Conservation (phyloP, 208 protist species). For the Crithidia fasciculata region DNA sequence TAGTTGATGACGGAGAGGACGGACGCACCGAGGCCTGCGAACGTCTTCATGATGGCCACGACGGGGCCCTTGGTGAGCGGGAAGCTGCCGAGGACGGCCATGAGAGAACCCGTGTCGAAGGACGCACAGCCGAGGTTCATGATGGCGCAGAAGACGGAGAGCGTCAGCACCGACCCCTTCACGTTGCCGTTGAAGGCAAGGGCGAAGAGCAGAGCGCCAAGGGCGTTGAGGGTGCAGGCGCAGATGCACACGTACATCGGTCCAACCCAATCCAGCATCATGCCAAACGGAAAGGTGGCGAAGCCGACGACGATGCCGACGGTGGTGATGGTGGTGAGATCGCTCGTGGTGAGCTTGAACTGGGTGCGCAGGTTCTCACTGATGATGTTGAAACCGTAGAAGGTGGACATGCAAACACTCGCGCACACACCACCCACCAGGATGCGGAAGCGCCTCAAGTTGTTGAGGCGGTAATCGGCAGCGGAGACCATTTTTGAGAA, state of each 20-base stretch:
- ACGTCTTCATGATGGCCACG: slow-evolving; percentile 67
- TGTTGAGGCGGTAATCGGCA: slow-evolving; percentile 45
- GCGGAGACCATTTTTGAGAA: slow-evolving; percentile 22
- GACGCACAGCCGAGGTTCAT: slow-evolving; percentile 57
- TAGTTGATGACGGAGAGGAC: slow-evolving; percentile 49
- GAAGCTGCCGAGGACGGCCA: slow-evolving; percentile 66
- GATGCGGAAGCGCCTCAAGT: slow-evolving; percentile 57
- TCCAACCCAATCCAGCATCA: slow-evolving; percentile 64
- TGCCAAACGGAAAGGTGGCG: slow-evolving; percentile 49
- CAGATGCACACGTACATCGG: slow-evolving; percentile 48
- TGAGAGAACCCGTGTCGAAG: slow-evolving; percentile 67
- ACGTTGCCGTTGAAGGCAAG: slow-evolving; percentile 62
- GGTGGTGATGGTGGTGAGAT: slow-evolving; percentile 70
- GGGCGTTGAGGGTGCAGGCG: slow-evolving; percentile 26
- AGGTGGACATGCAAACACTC: slow-evolving; percentile 42
- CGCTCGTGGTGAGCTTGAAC: slow-evolving; percentile 40
- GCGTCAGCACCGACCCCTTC: slow-evolving; percentile 25
- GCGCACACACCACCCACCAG: slow-evolving; percentile 48
- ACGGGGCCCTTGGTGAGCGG: slow-evolving; percentile 47
- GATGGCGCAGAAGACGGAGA: slow-evolving; percentile 62
- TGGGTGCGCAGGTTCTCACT: slow-evolving; percentile 43
- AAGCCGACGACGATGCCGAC: slow-evolving; percentile 53
- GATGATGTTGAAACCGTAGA: slow-evolving; percentile 74
- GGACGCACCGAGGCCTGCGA: slow-evolving; percentile 53
- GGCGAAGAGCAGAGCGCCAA: slow-evolving; percentile 57